Evolutionary conservation across 306 rosid genomes (phyloP).

Genomic region (Pyrus betulifolia): DNA sequence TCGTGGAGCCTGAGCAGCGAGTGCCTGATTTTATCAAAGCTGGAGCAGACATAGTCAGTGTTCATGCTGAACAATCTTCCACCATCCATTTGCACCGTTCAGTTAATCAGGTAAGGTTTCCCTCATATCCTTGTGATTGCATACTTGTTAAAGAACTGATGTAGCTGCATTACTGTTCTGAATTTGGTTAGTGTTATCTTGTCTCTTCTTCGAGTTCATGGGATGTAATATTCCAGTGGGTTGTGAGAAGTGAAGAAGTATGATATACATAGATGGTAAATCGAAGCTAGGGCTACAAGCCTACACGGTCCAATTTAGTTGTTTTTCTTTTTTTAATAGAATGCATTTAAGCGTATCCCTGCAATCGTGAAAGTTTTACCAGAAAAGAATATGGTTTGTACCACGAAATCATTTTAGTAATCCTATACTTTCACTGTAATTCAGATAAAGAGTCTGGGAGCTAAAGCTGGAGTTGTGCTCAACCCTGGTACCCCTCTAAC

Average conservation of each 20-base stretch:
- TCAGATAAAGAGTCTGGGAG: conserved; percentile 91
- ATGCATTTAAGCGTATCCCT: background rate
- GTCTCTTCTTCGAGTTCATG: background rate
- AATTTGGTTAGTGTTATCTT: conserved; percentile 1
- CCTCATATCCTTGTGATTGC: conserved; percentile 4
- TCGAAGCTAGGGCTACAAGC: background rate
- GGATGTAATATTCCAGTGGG: background rate
- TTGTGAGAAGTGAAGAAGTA: background rate
- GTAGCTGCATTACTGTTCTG: background rate
- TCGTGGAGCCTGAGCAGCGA: conserved; percentile 93
- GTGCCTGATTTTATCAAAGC: conserved; percentile 99
- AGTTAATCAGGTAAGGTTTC: conserved; percentile 55
- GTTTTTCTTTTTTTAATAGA: background rate
- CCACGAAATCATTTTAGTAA: background rate
- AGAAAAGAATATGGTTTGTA: background rate
- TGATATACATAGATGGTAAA: background rate
- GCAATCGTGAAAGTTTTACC: background rate
- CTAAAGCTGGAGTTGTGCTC: conserved; percentile 97
- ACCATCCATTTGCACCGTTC: conserved; percentile 99
- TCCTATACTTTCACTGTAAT: conserved; percentile 10
- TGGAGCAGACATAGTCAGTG: conserved; percentile 97
- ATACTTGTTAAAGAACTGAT: background rate
- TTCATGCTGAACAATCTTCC: conserved; percentile 86
- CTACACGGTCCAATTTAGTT: background rate
- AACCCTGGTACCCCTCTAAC: conserved; percentile 88